Evolutionary conservation across 2,329 filamentous ascomycete genomes (phyloP).

Genomic region (Aspergillus calidoustus): DNA sequence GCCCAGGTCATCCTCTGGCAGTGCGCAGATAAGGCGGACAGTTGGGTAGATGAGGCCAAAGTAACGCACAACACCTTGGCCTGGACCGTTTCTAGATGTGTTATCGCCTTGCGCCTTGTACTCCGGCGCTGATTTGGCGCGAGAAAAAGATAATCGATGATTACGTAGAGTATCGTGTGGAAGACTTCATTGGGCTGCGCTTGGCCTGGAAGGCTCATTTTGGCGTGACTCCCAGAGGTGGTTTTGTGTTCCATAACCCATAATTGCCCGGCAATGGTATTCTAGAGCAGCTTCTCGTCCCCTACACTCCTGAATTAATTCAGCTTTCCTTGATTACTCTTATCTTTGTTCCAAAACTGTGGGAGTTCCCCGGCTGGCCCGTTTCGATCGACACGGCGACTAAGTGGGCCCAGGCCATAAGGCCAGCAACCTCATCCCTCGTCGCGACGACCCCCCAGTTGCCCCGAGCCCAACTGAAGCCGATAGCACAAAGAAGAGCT

Average conservation of each 20-base stretch:
- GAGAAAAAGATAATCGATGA: background rate
- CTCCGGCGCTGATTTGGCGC: background rate
- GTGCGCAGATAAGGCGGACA: background rate
- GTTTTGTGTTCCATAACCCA: background rate
- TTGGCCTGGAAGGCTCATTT: slow-evolving; percentile 4
- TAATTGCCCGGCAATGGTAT: background rate
- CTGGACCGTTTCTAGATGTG: background rate
- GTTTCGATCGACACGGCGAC: slow-evolving; percentile 17
- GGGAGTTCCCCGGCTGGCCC: background rate
- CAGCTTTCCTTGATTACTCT: background rate
- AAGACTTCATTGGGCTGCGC: slow-evolving; percentile 2
- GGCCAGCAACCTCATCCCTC: slow-evolving; percentile 10
- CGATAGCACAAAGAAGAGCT: background rate
- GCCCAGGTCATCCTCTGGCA: slow-evolving; percentile 1
- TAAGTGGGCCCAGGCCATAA: slow-evolving; percentile 17
- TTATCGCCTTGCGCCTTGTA: background rate
- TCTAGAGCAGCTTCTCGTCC: background rate
- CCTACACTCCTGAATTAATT: background rate
- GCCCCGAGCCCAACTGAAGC: background rate
- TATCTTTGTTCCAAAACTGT: background rate
- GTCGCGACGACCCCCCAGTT: slow-evolving; percentile 4
- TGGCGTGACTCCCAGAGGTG: background rate
- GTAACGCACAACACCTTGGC: background rate
- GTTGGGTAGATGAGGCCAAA: background rate
- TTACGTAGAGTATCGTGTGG: background rate